Conservation (phyloP, 75 land plant species). For the Cryptomeria japonica region DNA sequence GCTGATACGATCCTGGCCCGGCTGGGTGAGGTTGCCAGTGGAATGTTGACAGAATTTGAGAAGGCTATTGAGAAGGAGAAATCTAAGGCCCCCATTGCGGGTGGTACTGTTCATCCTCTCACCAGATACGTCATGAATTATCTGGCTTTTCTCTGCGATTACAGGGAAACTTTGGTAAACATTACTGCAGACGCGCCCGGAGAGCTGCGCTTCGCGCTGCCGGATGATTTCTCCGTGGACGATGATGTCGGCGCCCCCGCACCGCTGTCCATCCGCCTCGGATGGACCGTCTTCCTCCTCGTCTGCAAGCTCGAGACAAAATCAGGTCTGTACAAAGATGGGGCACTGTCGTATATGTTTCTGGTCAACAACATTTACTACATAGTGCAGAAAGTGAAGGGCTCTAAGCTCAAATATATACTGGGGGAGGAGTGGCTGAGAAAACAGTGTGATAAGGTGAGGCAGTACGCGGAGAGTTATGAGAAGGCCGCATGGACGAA, state of each 20-base stretch:
- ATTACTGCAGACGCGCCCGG: constrained; percentile 33
- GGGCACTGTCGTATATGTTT: constrained; percentile 48
- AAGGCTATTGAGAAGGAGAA: constrained; percentile 20
- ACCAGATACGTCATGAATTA: constrained; percentile 38
- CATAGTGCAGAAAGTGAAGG: constrained; percentile 44
- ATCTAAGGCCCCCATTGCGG: constrained; percentile 16
- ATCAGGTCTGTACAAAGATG: constrained; percentile 54
- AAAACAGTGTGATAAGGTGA: constrained; percentile 12
- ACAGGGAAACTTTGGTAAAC: constrained; percentile 33
- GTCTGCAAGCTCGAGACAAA: constrained; percentile 57
- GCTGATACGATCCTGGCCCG: constrained; percentile 11
- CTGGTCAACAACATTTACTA: constrained; percentile 64
- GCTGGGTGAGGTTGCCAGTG: constrained; percentile 28
- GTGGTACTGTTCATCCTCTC: constrained; percentile 31
- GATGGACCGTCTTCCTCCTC: constrained; percentile 62
- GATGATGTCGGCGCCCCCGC: constrained; percentile 13
- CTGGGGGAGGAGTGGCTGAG: constrained; percentile 29
- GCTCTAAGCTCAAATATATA: constrained; percentile 31
- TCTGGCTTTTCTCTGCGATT: constrained; percentile 49
- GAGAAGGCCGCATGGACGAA: constrained; percentile 29
- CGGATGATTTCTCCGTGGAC: constrained; percentile 9
- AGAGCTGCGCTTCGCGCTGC: constrained; percentile 16
- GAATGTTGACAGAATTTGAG: constrained; percentile 29
- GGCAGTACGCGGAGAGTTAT: constrained; percentile 21
- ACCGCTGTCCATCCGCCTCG: constrained; percentile 36